Evolutionary conservation across 2,329 filamentous ascomycete genomes (phyloP).

Genomic region (Cryphonectria carpinicola): DNA sequence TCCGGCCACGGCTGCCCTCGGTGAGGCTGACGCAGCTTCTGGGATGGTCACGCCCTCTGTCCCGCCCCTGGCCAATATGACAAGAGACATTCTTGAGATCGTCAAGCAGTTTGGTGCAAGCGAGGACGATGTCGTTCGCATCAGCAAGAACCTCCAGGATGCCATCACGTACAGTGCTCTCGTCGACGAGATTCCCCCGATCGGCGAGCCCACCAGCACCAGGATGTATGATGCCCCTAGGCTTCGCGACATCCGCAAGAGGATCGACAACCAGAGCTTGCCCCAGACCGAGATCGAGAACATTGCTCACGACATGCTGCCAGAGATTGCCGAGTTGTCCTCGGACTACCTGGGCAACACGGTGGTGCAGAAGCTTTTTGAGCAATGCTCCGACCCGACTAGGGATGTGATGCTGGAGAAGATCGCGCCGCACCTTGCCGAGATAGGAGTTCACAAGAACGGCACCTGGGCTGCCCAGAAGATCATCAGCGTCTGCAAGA

Average conservation of each 20-base stretch:
- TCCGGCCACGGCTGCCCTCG: slow-evolving; percentile 46
- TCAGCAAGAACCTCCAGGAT: slow-evolving; percentile 73
- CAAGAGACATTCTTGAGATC: slow-evolving; percentile 81
- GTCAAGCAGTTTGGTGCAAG: slow-evolving; percentile 86
- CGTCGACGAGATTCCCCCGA: slow-evolving; percentile 82
- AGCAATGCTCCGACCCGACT: slow-evolving; percentile 88
- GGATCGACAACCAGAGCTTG: slow-evolving; percentile 93
- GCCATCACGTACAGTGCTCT: slow-evolving; percentile 77
- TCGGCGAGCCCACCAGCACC: slow-evolving; percentile 86
- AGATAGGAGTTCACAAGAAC: slow-evolving; percentile 99
- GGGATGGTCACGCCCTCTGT: slow-evolving; percentile 62
- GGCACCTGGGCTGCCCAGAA: slow-evolving; percentile 99
- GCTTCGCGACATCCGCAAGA: slow-evolving; percentile 92
- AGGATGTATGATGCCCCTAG: slow-evolving; percentile 92
- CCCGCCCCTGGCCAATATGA: slow-evolving; percentile 76
- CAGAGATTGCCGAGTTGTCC: slow-evolving; percentile 91
- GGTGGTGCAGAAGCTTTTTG: slow-evolving; percentile 98
- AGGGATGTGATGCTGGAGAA: slow-evolving; percentile 89
- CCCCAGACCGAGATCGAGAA: slow-evolving; percentile 87
- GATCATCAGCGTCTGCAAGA: slow-evolving; percentile 96
- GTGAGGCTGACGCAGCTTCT: slow-evolving; percentile 36
- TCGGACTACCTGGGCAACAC: slow-evolving; percentile 98
- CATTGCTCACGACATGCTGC: slow-evolving; percentile 91
- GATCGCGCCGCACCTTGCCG: slow-evolving; percentile 89
- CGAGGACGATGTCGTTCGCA: slow-evolving; percentile 74